phyloP scores from a whole-genome alignment of 2,329 filamentous ascomycete species.

The Sclerotinia minor region DNA sequence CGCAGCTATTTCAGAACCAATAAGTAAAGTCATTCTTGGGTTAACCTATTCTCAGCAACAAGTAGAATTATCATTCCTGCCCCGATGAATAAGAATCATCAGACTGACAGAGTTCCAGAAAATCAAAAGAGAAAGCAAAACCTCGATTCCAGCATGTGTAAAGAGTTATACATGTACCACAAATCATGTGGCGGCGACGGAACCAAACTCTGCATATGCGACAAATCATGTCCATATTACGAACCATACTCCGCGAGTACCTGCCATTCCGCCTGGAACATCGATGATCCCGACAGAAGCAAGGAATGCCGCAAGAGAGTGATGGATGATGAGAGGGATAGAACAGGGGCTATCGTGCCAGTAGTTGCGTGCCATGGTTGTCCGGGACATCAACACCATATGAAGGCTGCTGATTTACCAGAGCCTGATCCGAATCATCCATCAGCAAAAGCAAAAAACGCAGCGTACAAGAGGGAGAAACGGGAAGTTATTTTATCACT shows the following conservation, averaged over 20 bases:
- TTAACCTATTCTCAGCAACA: too few relatives aligned
- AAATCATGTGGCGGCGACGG: not conserved
- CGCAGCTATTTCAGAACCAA: too few relatives aligned
- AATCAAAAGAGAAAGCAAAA: not conserved
- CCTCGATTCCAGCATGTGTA: not conserved
- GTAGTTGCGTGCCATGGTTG: not conserved
- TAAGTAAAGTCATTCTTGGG: too few relatives aligned
- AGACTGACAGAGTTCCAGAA: not conserved
- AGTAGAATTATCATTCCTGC: not conserved
- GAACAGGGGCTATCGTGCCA: not conserved
- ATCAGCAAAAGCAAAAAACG: not conserved
- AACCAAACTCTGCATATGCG: not conserved
- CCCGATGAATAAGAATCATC: too few relatives aligned
- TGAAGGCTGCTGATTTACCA: not conserved
- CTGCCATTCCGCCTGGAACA: not conserved
- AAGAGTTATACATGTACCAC: not conserved
- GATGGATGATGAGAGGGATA: not conserved
- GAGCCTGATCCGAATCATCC: not conserved
- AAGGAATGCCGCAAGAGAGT: not conserved
- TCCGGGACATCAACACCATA: not conserved
- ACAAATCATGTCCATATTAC: slow-evolving; percentile 1
- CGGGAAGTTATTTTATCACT: too few relatives aligned
- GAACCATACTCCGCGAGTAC: not conserved
- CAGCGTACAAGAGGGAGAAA: too few relatives aligned
- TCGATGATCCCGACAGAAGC: not conserved